phyloP scores from a whole-genome alignment of 495 filamentous ascomycete species.

The Xylaria curta region DNA sequence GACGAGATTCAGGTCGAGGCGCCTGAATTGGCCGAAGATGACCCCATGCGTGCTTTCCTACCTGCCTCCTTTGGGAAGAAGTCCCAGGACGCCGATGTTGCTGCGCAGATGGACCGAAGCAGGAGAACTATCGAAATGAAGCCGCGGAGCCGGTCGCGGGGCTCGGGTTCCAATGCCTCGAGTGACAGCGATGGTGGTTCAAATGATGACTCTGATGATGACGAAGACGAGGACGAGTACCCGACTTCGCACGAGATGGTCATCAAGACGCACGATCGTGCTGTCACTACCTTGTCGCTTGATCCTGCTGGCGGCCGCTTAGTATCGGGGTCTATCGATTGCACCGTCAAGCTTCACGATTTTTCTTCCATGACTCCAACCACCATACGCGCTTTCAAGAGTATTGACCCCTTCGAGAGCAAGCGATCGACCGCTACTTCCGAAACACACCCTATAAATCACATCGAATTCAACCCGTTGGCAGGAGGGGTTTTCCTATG shows the following conservation, averaged over 20 bases:
- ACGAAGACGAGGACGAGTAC: constrained; percentile 87
- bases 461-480: constrained; percentile 83
- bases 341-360: constrained; percentile 90
- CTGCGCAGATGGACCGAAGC: constrained; percentile 78
- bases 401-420: constrained; percentile 80
- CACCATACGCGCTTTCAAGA: constrained; percentile 90
- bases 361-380: constrained; percentile 95
- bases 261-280: constrained; percentile 88
- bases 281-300: constrained; percentile 80
- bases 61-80: constrained; percentile 89
- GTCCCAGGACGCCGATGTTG: constrained; percentile 71
- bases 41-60: constrained; percentile 81
- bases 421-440: constrained; percentile 71
- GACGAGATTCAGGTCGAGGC: constrained; percentile 66
- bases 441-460: constrained; percentile 87
- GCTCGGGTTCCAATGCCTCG: constrained; percentile 48
- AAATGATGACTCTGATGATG: constrained; percentile 63
- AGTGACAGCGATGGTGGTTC: constrained; percentile 59
- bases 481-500: constrained; percentile 84
- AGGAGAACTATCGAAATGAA: constrained; percentile 60
- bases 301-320: constrained; percentile 86
- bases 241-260: constrained; percentile 93
- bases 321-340: constrained; percentile 88
- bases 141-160: constrained; percentile 30
- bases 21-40: constrained; percentile 61